Percentiles rank a stretch among this genome's conserved stretches.
Evolutionary conservation across 495 filamentous ascomycete genomes (phyloP).

Genomic region (Aspergillus saccharolyticus): DNA sequence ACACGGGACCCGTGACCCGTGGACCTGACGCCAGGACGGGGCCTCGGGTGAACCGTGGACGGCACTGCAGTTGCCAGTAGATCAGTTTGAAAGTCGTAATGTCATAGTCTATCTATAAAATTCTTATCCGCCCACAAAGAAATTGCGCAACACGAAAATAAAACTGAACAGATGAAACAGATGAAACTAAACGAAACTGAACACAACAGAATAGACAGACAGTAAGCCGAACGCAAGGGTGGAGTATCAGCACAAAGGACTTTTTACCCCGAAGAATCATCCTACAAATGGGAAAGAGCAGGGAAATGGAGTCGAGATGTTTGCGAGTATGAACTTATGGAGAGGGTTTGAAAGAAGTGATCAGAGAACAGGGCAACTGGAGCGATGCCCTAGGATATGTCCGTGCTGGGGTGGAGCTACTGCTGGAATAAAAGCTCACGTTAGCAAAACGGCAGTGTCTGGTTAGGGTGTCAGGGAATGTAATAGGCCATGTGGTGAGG

Average conservation of each 20-base stretch:
- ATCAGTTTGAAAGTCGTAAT: too few relatives aligned
- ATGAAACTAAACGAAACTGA: background rate
- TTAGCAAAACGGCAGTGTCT: background rate
- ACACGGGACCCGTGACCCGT: too few relatives aligned
- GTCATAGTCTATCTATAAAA: too few relatives aligned
- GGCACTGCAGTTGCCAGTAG: too few relatives aligned
- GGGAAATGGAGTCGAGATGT: background rate
- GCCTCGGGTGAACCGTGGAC: too few relatives aligned
- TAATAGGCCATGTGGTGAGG: background rate
- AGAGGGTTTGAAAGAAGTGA: background rate
- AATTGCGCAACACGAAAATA: background rate
- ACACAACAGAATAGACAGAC: background rate
- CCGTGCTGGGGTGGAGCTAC: too few relatives aligned
- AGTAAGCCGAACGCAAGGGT: background rate
- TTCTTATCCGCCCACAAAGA: too few relatives aligned
- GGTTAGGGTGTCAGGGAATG: background rate
- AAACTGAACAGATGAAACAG: background rate
- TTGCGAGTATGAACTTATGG: background rate
- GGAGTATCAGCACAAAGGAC: background rate
- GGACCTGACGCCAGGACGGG: too few relatives aligned
- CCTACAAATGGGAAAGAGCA: too few relatives aligned
- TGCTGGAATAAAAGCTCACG: background rate
- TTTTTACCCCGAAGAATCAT: background rate
- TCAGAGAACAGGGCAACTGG: too few relatives aligned
- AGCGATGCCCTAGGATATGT: too few relatives aligned